A percentile compares a stretch with the other conserved stretches of the same genome.
These are phyloP conservation scores for Aureobasidium sp. DNA, from an alignment of 2,329 filamentous ascomycete genomes.

Conservation along the genomic window DNA sequence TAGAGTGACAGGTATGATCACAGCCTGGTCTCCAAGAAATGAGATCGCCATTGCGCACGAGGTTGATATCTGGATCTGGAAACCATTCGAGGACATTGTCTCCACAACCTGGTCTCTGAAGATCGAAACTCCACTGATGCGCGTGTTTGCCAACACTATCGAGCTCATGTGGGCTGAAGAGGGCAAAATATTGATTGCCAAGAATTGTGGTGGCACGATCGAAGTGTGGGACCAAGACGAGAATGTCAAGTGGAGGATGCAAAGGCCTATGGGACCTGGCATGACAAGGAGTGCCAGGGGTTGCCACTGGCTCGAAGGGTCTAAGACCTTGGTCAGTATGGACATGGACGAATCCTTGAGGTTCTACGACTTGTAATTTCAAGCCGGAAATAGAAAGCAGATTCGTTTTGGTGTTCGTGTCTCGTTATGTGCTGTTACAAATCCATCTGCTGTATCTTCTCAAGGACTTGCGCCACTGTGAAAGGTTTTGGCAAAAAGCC, in stretches of 20 bases:
- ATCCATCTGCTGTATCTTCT: background rate
- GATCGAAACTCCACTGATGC: background rate
- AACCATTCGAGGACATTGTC: background rate
- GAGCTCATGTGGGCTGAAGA: background rate
- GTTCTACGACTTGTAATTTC: background rate
- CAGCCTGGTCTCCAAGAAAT: background rate
- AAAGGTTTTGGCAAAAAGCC: slow-evolving; percentile 29
- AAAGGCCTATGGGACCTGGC: background rate
- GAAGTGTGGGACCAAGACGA: slow-evolving; percentile 4
- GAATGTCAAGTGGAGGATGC: slow-evolving; percentile 8
- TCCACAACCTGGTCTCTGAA: background rate
- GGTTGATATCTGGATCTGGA: background rate
- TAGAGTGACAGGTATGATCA: background rate
- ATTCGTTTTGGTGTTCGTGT: no score
- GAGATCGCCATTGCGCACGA: background rate
- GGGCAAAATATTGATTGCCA: background rate
- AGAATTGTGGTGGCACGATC: background rate
- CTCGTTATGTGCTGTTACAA: background rate
- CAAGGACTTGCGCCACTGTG: slow-evolving; percentile 19
- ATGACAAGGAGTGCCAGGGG: background rate
- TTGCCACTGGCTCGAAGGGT: background rate
- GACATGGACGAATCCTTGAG: background rate
- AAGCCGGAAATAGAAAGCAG: background rate
- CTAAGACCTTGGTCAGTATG: background rate
- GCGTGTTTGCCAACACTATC: background rate